These are phyloP conservation scores for Boletus calvinii DNA, from an alignment of 1,284 basidiomycete species.

Conservation along the genomic window DNA sequence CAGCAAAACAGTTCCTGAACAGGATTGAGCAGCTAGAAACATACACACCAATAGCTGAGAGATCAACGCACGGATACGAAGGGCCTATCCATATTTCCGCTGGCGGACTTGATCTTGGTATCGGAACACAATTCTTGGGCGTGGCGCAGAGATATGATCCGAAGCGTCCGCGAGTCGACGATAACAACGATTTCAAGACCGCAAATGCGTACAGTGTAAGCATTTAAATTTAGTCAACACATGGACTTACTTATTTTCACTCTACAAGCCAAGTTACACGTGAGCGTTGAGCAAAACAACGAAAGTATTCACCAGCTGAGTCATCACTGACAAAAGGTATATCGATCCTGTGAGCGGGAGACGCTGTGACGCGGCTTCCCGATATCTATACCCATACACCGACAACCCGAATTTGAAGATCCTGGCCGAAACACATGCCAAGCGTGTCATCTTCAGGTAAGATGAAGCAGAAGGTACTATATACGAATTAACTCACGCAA, in stretches of 20 bases:
- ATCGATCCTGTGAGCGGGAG: conserved; percentile 48
- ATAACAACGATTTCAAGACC: conserved; percentile 45
- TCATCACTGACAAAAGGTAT: conserved; percentile 38
- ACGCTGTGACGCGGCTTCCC: conserved; percentile 57
- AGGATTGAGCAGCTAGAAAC: conserved; percentile 4
- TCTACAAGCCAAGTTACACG: background rate
- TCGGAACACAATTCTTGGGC: conserved; percentile 12
- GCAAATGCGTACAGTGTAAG: conserved; percentile 47
- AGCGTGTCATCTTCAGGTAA: conserved; percentile 1
- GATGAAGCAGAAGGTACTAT: background rate
- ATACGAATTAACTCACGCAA: background rate
- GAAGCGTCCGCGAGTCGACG: conserved; percentile 37
- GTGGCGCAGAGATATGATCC: conserved; percentile 7
- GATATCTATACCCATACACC: conserved; percentile 53
- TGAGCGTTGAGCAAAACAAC: background rate
- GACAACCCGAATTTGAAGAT: conserved; percentile 36
- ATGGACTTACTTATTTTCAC: background rate
- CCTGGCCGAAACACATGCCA: background rate
- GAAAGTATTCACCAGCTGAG: background rate
- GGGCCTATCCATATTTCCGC: conserved; percentile 7
- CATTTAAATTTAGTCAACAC: background rate
- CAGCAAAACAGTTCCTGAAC: background rate
- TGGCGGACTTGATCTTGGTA: background rate
- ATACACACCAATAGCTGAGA: conserved; percentile 6
- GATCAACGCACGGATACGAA: conserved; percentile 10